Evolutionary conservation across 192 early-diverging fungal genomes (phyloP), one percentile per base, ranked within the genome.

Genomic region (Linnemannia exigua): DNA sequence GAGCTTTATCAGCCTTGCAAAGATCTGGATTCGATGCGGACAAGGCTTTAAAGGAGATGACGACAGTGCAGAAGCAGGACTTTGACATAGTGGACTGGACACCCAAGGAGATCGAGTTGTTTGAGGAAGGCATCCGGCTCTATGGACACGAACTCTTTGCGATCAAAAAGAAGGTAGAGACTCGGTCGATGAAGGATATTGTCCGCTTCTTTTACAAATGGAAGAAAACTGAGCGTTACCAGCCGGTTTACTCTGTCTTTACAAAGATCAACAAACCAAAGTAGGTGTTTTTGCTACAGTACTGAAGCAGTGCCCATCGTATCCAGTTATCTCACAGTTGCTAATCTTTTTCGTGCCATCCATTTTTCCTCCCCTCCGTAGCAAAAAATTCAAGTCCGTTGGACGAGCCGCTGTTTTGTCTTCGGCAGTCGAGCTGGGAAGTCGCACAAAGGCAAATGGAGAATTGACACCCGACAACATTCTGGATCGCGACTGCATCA

Each of bases 141-240:
- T 93, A 89, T 79, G 95, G 95, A 0, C 91, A 93, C 63, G 93
- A 96, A 25, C 88, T 95, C 31, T 91, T 94, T 35, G 90, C 90
- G 9, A 92, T 92, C 63, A 91, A 93, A 33, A 79, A 79, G 61
- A 87, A 88, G 17, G 91, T 89, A 12, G 87, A 82, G 33, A 87
- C 80, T 48, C 83, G 88, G 12, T 84, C 88, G 71, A 87, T 92
- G 92, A 75, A 80, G 81, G 82, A 95, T 71, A 79, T 91, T 89
- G 91, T 95, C 25, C 90, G 93, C 50, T 91, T 93, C 87, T 90
- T 90, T 89, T 92, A 91, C 14, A 80, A 88, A 36, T 94, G 89
- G 78, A 95, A 93, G 20, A 90, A 90, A 51, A 88, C 91, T 0
- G 91, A 93, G 35, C 82, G 87, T 25, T 91, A 93, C 72, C 82